Percentiles rank a stretch among this genome's conserved stretches.
Evolutionary conservation across 805 yeast species (phyloP).

Genomic region (Starmerella riodocensis): DNA sequence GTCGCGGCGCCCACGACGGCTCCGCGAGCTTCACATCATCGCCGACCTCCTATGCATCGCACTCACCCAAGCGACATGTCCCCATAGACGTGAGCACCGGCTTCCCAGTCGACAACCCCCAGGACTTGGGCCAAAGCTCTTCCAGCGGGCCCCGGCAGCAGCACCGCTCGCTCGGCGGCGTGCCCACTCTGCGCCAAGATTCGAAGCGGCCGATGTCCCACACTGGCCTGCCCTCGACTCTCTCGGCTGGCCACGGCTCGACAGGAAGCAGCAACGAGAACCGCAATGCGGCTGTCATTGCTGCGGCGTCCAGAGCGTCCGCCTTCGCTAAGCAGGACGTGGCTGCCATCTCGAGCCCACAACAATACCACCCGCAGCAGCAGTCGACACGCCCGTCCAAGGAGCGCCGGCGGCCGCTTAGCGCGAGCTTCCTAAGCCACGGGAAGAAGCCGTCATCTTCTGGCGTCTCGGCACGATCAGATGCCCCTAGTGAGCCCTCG

Average conservation of each 20-base stretch:
- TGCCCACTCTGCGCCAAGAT: conserved; percentile 8
- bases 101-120: conserved; percentile 12
- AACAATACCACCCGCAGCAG: not conserved
- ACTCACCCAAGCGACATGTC: conserved; percentile 6
- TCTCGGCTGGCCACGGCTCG: not conserved
- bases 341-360: conserved; percentile 14
- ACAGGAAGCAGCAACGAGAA: conserved; percentile 5
- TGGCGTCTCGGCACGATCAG: no score
- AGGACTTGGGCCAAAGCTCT: not conserved
- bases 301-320: conserved; percentile 18
- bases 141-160: not conserved
- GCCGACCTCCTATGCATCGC: not conserved
- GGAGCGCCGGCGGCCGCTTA: not conserved
- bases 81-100: conserved; percentile 18
- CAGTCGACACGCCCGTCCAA: not conserved
- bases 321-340: conserved; percentile 18
- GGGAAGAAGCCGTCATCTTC: no score
- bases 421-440: no score
- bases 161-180: conserved; percentile 3
- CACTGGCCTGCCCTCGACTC: conserved; percentile 2
- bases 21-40: not conserved
- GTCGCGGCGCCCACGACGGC: no score
- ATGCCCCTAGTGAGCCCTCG: no score
- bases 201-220: conserved; percentile 2
- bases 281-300: conserved; percentile 18